Percentiles rank a stretch among this genome's conserved stretches.
phyloP scores from a whole-genome alignment of 2,329 filamentous ascomycete species.

The Eutypella sp. region DNA sequence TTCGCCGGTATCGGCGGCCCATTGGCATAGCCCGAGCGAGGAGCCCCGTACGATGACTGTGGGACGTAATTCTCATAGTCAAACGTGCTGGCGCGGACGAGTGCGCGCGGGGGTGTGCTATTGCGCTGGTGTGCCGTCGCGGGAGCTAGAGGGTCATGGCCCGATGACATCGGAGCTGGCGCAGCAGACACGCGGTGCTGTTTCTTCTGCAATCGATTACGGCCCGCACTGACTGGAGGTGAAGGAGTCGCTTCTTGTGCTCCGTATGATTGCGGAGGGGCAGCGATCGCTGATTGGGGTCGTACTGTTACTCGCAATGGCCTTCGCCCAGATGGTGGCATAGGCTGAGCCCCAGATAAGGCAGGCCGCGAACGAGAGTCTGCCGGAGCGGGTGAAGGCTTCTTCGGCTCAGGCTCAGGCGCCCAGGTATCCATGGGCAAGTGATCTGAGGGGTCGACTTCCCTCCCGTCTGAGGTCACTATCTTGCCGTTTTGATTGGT shows the following conservation, averaged over 20 bases:
- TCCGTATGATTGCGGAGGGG: conserved; percentile 42
- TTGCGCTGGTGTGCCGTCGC: conserved; percentile 48
- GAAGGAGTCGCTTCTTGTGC: conserved; percentile 27
- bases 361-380: conserved; percentile 37
- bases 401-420: conserved; percentile 66
- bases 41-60: conserved; percentile 27
- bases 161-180: conserved; percentile 33
- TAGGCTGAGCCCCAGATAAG: conserved; percentile 48
- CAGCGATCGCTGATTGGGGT: conserved; percentile 42
- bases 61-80: conserved; percentile 51
- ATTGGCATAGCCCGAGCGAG: conserved; percentile 27
- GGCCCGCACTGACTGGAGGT: conserved; percentile 35
- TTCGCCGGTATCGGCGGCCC: conserved; percentile 66
- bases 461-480: conserved; percentile 68
- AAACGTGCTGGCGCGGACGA: conserved; percentile 45
- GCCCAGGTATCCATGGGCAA: conserved; percentile 74
- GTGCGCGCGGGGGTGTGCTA: conserved; percentile 39
- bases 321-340: conserved; percentile 46
- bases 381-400: conserved; percentile 18
- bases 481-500: conserved; percentile 62
- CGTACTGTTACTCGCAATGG: conserved; percentile 46
- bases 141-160: conserved; percentile 47
- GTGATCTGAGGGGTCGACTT: conserved; percentile 77
- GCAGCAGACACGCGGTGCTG: conserved; percentile 39
- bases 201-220: conserved; percentile 64